Percentiles rank a stretch among this genome's conserved stretches.
phyloP scores from a whole-genome alignment of 345 rosid genomes.

The Stellera chamaejasme region DNA sequence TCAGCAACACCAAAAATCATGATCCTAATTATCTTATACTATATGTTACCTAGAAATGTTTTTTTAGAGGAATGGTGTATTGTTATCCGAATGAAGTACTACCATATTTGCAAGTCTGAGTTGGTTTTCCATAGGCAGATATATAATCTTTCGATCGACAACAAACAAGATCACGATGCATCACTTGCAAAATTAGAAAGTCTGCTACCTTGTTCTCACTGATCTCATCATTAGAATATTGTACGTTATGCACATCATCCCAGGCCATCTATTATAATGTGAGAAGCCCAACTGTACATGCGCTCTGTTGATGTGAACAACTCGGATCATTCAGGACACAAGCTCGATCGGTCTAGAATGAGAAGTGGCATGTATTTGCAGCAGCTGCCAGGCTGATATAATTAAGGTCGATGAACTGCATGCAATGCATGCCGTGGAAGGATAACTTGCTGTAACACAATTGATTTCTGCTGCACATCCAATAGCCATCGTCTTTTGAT shows the following conservation, averaged over 20 bases:
- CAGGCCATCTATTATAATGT: slow-evolving; percentile 11
- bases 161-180: slow-evolving; percentile 43
- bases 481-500: slow-evolving; percentile 78
- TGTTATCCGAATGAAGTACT: no score
- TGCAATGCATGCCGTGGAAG: slow-evolving; percentile 65
- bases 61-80: no score
- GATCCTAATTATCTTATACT: no score
- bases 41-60: no score
- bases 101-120: slow-evolving; percentile 52
- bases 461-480: slow-evolving; percentile 77
- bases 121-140: slow-evolving; percentile 72
- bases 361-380: slow-evolving; percentile 86
- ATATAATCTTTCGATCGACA: slow-evolving; percentile 48
- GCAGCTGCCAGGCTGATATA: slow-evolving; percentile 71
- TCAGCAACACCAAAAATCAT: no score
- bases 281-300: slow-evolving; percentile 34
- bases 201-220: slow-evolving; percentile 36
- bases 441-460: slow-evolving; percentile 64
- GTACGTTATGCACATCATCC: slow-evolving; percentile 17
- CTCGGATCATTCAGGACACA: slow-evolving; percentile 55
- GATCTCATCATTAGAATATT: slow-evolving; percentile 29
- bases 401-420: slow-evolving; percentile 58
- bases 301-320: slow-evolving; percentile 63
- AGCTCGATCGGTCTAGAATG: slow-evolving; percentile 40
- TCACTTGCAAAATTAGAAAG: slow-evolving; percentile 39